Percentiles rank a stretch among this genome's conserved stretches.
phyloP scores from a whole-genome alignment of 1,284 basidiomycete species.

The Tylopilus orsonianus region DNA sequence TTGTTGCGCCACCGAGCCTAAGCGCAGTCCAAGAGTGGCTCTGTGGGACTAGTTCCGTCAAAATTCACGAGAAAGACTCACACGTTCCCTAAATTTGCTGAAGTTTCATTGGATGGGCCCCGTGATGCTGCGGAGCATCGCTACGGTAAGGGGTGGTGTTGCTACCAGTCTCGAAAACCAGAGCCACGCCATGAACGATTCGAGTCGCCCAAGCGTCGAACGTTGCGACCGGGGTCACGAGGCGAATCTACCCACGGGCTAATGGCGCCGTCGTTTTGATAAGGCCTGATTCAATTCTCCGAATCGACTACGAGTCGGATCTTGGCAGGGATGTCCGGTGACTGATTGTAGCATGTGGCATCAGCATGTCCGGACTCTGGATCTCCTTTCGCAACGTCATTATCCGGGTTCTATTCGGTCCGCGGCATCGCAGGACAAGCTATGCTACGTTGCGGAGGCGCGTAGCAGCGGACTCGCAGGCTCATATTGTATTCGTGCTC shows the following conservation, averaged over 20 bases:
- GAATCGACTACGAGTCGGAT: slow-evolving; percentile 17
- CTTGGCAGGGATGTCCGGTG: slow-evolving; percentile 17
- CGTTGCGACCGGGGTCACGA: neutral
- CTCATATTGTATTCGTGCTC: too few species aligned
- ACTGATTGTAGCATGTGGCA: neutral
- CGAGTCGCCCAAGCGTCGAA: too few species aligned
- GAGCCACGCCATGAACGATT: too few species aligned
- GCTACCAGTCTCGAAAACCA: too few species aligned
- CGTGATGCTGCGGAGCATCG: too few species aligned
- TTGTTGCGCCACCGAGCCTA: too few species aligned
- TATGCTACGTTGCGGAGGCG: neutral
- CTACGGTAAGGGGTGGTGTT: too few species aligned
- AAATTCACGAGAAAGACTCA: neutral
- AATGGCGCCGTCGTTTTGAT: slow-evolving; percentile 2
- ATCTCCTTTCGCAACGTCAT: slow-evolving; percentile 17
- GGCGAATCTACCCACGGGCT: neutral
- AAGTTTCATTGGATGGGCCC: too few species aligned
- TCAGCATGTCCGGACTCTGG: slow-evolving; percentile 10
- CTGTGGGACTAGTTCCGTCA: too few species aligned
- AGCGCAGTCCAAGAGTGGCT: too few species aligned
- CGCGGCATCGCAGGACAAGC: slow-evolving; percentile 15
- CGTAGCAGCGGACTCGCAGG: too few species aligned
- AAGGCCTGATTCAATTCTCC: neutral
- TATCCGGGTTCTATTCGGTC: slow-evolving; percentile 9
- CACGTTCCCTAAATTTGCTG: too few species aligned